Conservation (phyloP, 495 filamentous ascomycete genomes). For the Aspergillus incahuasiensis region DNA sequence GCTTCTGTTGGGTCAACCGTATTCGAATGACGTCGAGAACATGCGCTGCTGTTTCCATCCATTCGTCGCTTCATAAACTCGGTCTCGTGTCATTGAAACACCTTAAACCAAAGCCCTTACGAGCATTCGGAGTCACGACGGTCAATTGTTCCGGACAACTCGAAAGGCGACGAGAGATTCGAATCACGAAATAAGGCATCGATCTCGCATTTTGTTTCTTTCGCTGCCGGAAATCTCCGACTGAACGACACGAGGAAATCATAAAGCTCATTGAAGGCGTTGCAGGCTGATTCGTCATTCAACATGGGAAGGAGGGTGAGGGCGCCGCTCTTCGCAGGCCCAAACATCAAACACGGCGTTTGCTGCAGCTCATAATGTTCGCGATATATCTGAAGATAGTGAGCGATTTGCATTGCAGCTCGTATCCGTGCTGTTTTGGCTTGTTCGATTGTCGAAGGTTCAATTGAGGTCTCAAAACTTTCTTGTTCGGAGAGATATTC, state of each 20-base stretch:
- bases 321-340: constrained; percentile 26
- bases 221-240: constrained; percentile 24
- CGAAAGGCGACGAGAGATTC: constrained; percentile 24
- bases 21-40: not conserved
- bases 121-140: constrained; percentile 13
- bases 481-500: constrained; percentile 21
- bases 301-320: constrained; percentile 24
- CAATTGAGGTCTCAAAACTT: constrained; percentile 6
- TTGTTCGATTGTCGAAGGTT: constrained; percentile 14
- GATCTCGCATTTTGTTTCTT: constrained; percentile 25
- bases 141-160: constrained; percentile 23
- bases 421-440: constrained; percentile 17
- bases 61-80: not conserved
- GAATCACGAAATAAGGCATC: constrained; percentile 16
- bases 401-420: constrained; percentile 29
- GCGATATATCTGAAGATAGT: constrained; percentile 29
- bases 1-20: not conserved
- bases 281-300: constrained; percentile 20
- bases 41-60: not conserved
- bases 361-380: constrained; percentile 30
- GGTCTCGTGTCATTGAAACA: not conserved
- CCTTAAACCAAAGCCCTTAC: not conserved
- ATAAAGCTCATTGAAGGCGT: constrained; percentile 33
- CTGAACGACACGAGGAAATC: constrained; percentile 27
- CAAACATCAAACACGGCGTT: constrained; percentile 31